A percentile compares a stretch with the other conserved stretches of the same genome.
Evolutionary conservation across 352 stramenopile species (phyloP).

Genomic region (Globisporangium recalcitrans): DNA sequence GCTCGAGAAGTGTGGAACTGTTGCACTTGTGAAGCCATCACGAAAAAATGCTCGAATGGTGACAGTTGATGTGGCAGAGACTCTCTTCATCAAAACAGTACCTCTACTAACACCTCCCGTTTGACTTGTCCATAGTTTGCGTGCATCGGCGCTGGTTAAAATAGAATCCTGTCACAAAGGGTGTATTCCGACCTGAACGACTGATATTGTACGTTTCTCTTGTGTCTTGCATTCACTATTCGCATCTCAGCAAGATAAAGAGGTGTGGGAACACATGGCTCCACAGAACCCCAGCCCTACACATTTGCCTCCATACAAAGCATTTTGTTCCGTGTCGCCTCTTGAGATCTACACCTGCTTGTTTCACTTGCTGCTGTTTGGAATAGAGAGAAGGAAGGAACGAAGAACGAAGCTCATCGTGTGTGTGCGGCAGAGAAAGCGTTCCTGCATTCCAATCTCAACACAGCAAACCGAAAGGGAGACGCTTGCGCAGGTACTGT

Average conservation of each 20-base stretch:
- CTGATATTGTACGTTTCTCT: not conserved
- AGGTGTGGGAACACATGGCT: not conserved
- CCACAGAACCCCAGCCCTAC: not conserved
- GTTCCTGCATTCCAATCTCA: not conserved
- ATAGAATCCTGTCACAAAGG: no score
- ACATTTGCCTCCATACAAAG: not conserved
- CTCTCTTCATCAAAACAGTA: not conserved
- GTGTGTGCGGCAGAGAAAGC: not conserved
- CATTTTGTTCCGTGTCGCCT: not conserved
- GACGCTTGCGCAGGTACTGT: not conserved
- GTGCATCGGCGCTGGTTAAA: no score
- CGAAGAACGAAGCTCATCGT: not conserved
- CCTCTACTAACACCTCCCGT: not conserved
- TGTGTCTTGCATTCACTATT: not conserved
- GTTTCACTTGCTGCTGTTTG: not conserved
- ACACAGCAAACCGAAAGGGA: not conserved
- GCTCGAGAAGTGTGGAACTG: not conserved
- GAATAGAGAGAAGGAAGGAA: not conserved
- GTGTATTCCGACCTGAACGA: no score
- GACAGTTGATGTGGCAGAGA: not conserved
- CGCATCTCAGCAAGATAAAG: not conserved
- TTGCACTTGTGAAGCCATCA: not conserved
- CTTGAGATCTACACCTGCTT: not conserved
- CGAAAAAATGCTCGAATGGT: not conserved
- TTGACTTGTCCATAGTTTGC: no score